These are phyloP conservation scores for Fusarium sp. DNA, from an alignment of 2,329 filamentous ascomycete genomes.

Conservation along the genomic window DNA sequence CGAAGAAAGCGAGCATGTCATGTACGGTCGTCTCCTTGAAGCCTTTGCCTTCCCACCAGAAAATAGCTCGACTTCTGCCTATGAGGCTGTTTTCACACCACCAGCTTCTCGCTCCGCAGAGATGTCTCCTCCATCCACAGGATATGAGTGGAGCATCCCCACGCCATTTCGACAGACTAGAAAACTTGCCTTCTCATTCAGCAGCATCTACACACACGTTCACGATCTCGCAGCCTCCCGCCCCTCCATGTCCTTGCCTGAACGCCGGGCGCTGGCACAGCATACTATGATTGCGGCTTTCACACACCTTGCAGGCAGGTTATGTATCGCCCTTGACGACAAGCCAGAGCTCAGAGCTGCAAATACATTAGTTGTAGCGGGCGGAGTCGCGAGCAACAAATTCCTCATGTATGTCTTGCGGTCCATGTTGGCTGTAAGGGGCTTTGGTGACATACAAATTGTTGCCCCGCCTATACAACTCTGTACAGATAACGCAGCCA, in stretches of 20 bases:
- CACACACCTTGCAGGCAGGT: slow-evolving; percentile 81
- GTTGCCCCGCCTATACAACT: slow-evolving; percentile 77
- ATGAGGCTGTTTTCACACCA: slow-evolving; percentile 62
- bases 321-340: slow-evolving; percentile 70
- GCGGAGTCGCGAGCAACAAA: slow-evolving; percentile 87
- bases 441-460: slow-evolving; percentile 67
- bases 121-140: slow-evolving; percentile 52
- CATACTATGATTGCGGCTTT: slow-evolving; percentile 83
- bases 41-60: slow-evolving; percentile 72
- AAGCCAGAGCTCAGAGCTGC: slow-evolving; percentile 47
- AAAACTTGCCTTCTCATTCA: slow-evolving; percentile 76
- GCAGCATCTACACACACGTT: slow-evolving; percentile 66
- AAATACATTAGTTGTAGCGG: slow-evolving; percentile 79
- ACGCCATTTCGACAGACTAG: slow-evolving; percentile 69
- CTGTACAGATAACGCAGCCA: slow-evolving; percentile 96
- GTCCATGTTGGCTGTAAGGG: slow-evolving; percentile 68
- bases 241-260: slow-evolving; percentile 57
- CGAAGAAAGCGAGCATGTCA: slow-evolving; percentile 65
- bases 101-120: slow-evolving; percentile 67
- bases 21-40: slow-evolving; percentile 85
- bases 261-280: slow-evolving; percentile 74
- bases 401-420: slow-evolving; percentile 76
- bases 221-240: slow-evolving; percentile 53
- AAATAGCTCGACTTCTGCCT: slow-evolving; percentile 11
- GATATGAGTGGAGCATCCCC: slow-evolving; percentile 68